Evolutionary conservation across 2,329 filamentous ascomycete species (phyloP).

Genomic region (Ophiostoma ulmi): DNA sequence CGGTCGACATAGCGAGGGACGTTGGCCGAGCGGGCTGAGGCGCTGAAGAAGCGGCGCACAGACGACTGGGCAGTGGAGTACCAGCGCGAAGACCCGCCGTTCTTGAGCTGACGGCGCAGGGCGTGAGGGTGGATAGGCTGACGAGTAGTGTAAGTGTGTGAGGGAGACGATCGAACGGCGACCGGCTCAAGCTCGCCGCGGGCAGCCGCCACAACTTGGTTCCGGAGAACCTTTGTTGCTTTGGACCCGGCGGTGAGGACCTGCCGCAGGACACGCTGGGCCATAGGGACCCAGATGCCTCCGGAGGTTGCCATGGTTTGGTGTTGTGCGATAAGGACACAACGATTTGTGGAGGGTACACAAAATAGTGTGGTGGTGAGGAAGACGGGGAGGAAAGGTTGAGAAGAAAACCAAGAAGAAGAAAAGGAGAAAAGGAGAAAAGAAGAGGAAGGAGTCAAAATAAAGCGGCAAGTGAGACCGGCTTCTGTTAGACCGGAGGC

Average conservation of each 20-base stretch:
- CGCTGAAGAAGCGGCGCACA: conserved; percentile 48
- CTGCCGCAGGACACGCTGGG: conserved; percentile 51
- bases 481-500: conserved; percentile 18
- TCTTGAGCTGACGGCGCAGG: conserved; percentile 46
- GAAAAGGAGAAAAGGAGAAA: neutral
- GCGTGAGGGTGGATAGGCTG: conserved; percentile 51
- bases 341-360: neutral
- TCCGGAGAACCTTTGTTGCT: conserved; percentile 48
- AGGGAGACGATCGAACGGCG: conserved; percentile 38
- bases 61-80: conserved; percentile 36
- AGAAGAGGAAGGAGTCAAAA: neutral
- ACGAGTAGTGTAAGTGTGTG: conserved; percentile 28
- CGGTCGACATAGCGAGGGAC: conserved; percentile 42
- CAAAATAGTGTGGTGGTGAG: neutral
- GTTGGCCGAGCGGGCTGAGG: conserved; percentile 36
- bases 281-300: conserved; percentile 54
- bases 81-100: conserved; percentile 34
- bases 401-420: conserved; percentile 13
- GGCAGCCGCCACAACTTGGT: conserved; percentile 44
- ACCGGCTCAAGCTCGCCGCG: conserved; percentile 42
- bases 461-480: conserved; percentile 15
- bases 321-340: neutral
- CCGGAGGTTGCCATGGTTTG: conserved; percentile 49
- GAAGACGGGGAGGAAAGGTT: neutral
- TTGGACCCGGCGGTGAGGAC: conserved; percentile 42